Conservation (phyloP, 176 grass and related monocot genomes). For the Ananas comosus region DNA sequence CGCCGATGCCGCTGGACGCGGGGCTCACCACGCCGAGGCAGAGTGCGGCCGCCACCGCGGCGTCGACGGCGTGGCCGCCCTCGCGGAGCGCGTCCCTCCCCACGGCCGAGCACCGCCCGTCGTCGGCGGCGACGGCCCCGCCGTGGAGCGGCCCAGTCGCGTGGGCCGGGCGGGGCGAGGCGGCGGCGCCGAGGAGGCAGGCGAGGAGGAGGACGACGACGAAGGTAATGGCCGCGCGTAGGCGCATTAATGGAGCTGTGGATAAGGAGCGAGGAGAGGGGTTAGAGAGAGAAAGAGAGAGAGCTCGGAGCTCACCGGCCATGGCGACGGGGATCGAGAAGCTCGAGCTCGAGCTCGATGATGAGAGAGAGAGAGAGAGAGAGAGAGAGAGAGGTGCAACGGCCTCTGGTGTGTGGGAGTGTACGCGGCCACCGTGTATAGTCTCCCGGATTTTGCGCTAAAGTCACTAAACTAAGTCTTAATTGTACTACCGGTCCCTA, state of each 20-base stretch:
- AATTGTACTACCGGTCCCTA: no score
- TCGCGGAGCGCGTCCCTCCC: slow-evolving; percentile 54
- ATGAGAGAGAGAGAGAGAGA: background rate
- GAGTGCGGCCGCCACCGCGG: slow-evolving; percentile 38
- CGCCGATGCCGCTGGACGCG: slow-evolving; percentile 80
- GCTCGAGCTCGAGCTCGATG: background rate
- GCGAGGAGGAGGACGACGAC: slow-evolving; percentile 8
- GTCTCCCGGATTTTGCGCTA: no score
- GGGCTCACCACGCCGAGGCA: slow-evolving; percentile 91
- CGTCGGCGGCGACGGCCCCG: slow-evolving; percentile 77
- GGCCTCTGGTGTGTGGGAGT: background rate
- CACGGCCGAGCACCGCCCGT: slow-evolving; percentile 54
- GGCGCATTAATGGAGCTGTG: slow-evolving; percentile 12
- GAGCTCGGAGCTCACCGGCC: background rate
- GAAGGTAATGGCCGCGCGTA: slow-evolving; percentile 12
- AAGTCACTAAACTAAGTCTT: no score
- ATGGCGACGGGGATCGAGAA: background rate
- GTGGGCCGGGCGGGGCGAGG: background rate
- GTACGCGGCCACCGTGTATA: no score
- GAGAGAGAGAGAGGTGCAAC: slow-evolving; percentile 3
- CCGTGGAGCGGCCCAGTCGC: slow-evolving; percentile 25
- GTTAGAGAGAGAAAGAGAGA: background rate
- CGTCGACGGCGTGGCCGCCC: slow-evolving; percentile 69
- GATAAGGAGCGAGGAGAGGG: background rate
- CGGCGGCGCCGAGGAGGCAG: background rate